Percentiles rank a stretch among this genome's conserved stretches.
Conservation (phyloP, 495 filamentous ascomycete genomes). For the Xylaria telfairii region DNA sequence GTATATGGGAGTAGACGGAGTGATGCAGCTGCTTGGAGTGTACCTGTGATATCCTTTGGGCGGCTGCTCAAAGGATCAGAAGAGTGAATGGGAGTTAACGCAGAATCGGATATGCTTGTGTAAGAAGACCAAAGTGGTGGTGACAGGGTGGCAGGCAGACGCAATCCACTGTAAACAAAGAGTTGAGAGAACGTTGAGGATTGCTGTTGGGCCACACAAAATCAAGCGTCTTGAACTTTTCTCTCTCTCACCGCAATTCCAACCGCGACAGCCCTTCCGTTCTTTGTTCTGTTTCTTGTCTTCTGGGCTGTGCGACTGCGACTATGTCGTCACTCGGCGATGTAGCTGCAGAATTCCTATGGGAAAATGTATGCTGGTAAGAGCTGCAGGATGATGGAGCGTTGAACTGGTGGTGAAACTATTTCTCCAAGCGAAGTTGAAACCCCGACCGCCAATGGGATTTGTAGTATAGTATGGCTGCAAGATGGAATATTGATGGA, state of each 20-base stretch:
- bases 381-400: neutral
- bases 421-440: neutral
- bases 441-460: neutral
- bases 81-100: neutral
- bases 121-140: neutral
- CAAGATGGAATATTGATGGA: constrained; percentile 3
- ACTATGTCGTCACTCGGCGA: constrained; percentile 29
- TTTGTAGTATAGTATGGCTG: neutral
- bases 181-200: neutral
- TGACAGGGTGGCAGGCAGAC: neutral
- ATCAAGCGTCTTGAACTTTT: constrained; percentile 1
- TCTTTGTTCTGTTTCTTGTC: neutral
- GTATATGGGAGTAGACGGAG: neutral
- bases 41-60: neutral
- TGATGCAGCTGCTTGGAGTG: neutral
- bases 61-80: neutral
- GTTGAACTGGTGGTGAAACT: neutral
- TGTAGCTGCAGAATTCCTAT: constrained; percentile 11
- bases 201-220: constrained; percentile 1
- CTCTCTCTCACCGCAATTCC: neutral
- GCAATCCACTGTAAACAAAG: constrained; percentile 20
- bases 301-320: constrained; percentile 5
- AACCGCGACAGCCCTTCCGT: neutral
- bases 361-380: neutral
- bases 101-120: neutral